phyloP scores from a whole-genome alignment of 192 early-diverging fungal genomes.

The Mortierella alpina region DNA sequence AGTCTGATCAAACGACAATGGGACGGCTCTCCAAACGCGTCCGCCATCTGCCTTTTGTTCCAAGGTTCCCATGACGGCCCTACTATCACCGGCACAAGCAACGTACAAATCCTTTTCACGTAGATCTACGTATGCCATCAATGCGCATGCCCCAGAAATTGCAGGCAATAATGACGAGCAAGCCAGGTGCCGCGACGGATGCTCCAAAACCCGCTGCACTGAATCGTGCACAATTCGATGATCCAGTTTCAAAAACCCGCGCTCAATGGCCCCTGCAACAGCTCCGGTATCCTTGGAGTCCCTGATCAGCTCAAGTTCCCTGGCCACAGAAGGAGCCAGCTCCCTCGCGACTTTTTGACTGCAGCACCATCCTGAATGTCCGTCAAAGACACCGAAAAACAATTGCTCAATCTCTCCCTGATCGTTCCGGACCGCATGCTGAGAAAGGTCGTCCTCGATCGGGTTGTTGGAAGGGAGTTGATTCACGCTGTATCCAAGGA shows the following conservation, averaged over 20 bases:
- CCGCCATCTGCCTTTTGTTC: slow-evolving; percentile 45
- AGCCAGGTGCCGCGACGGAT: slow-evolving; percentile 28
- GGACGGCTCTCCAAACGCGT: slow-evolving; percentile 62
- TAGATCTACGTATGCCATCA: slow-evolving; percentile 62
- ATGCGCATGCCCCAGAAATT: slow-evolving; percentile 62
- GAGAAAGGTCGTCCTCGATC: slow-evolving; percentile 59
- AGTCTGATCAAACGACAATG: slow-evolving; percentile 74
- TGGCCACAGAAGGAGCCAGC: slow-evolving; percentile 58
- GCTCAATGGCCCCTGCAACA: slow-evolving; percentile 40
- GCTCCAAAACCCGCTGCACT: slow-evolving; percentile 45
- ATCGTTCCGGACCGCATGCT: slow-evolving; percentile 21
- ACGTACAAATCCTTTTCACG: slow-evolving; percentile 57
- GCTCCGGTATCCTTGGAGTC: neutral
- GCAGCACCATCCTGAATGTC: slow-evolving; percentile 63
- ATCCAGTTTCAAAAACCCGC: slow-evolving; percentile 61
- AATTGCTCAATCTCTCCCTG: slow-evolving; percentile 46
- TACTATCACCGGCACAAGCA: slow-evolving; percentile 64
- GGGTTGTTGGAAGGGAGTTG: slow-evolving; percentile 62
- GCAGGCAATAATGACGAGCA: slow-evolving; percentile 54
- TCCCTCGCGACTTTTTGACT: slow-evolving; percentile 56
- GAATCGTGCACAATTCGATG: slow-evolving; percentile 58
- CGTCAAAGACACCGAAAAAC: slow-evolving; percentile 65
- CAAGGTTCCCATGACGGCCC: slow-evolving; percentile 60
- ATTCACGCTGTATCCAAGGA: slow-evolving; percentile 47
- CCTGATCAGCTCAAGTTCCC: slow-evolving; percentile 44